Base-by-base conservation (phyloP, 2,329 filamentous ascomycete species). In the Colletotrichum karsti region DNA sequence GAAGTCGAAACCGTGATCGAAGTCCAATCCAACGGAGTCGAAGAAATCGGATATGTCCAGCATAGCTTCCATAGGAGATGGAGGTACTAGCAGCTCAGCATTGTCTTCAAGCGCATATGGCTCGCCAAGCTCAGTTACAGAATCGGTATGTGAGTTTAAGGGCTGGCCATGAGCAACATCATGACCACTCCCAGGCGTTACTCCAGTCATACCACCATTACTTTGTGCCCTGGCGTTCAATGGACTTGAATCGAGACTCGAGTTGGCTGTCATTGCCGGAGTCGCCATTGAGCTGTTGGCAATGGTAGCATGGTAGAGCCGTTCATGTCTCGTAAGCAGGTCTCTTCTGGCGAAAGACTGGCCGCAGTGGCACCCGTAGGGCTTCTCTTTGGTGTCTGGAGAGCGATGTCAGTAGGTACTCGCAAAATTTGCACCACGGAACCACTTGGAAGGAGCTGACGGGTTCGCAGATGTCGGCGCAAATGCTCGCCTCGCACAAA, bases 331-430 rank as follows among this genome's bases (percentile, higher is more conserved):
- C 10, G 59, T 62, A 18, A 62, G 46, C 7, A 62, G 48, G 30
- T 61, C 33, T 10, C 48, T 30, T 24, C 59, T 48, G n/a, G 46
- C 35, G 22, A 61, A 61, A 9, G 44, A 22, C 18, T 53, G 58
- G 2, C 59, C 59, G 35, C 59, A 62, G 26, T 62, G 59, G 13
- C 59, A 62, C n/a, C 33, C 35, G 35, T 42, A 62, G 2, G 59
- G 59, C 48, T 46, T 62, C 50, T 62, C 48, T 41, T 54, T 53
- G 7, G 59, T 62, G 48, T 62, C 59, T 62, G n/a, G n/a, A n/a
- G n/a, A n/a, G n/a, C n/a, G n/a, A n/a, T n/a, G n/a, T n/a, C n/a
- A n/a, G n/a, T n/a, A n/a, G n/a, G n/a, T n/a, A n/a, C n/a, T n/a
- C n/a, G n/a, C n/a, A n/a, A n/a, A n/a, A n/a, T n/a, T n/a, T n/a